These are phyloP conservation scores for Pseudoturritis turrita DNA, from an alignment of 345 rosid genomes.

Conservation along the genomic window DNA sequence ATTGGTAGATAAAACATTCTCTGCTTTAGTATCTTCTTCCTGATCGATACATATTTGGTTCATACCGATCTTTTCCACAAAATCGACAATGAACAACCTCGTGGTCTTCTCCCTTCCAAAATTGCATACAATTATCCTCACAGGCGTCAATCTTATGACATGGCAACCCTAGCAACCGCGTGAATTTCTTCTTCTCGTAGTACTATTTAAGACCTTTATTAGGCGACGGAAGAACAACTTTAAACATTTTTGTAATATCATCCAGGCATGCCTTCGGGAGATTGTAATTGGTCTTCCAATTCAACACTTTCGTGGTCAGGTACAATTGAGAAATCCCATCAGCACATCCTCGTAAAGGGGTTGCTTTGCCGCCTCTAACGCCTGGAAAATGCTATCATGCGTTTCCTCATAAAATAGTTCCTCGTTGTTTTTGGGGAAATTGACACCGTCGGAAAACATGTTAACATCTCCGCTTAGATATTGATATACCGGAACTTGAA, in stretches of 20 bases:
- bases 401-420: too few relatives aligned
- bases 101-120: not conserved
- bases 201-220: not conserved
- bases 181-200: not conserved
- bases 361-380: too few relatives aligned
- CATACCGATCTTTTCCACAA: not conserved
- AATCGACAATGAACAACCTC: not conserved
- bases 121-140: not conserved
- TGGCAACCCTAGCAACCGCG: not conserved
- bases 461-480: too few relatives aligned
- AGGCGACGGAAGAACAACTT: not conserved
- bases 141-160: not conserved
- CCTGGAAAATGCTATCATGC: too few relatives aligned
- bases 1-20: too few relatives aligned
- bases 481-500: too few relatives aligned
- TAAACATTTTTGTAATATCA: not conserved
- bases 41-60: not conserved
- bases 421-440: too few relatives aligned
- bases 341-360: too few relatives aligned
- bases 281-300: not conserved
- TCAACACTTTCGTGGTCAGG: not conserved
- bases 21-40: not conserved
- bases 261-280: not conserved
- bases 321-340: too few relatives aligned
- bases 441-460: too few relatives aligned